Evolutionary conservation across 2,329 filamentous ascomycete species (phyloP).

Genomic region (Pleomassaria siparia): DNA sequence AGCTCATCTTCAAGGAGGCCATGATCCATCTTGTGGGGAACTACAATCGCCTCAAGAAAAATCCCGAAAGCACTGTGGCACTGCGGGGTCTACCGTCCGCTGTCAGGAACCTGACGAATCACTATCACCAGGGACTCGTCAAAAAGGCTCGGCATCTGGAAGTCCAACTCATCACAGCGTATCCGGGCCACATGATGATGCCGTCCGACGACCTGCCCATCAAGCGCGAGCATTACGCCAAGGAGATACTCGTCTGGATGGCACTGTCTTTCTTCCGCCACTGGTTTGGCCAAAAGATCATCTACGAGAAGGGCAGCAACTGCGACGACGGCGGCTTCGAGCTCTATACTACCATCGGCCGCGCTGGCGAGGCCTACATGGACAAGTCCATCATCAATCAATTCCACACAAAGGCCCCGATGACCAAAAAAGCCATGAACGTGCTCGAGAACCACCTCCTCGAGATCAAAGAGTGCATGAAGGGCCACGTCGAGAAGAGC

Average conservation of each 20-base stretch:
- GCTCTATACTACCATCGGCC: conserved; percentile 46
- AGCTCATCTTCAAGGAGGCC: conserved; percentile 49
- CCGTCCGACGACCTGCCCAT: conserved; percentile 33
- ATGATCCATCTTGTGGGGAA: conserved; percentile 49
- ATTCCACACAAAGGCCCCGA: conserved; percentile 47
- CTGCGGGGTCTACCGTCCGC: conserved; percentile 20
- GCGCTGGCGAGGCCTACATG: conserved; percentile 50
- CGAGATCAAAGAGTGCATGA: conserved; percentile 48
- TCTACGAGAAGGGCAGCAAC: conserved; percentile 41
- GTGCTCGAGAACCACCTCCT: conserved; percentile 45
- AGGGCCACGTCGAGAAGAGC: conserved; percentile 39
- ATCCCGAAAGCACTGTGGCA: conserved; percentile 7
- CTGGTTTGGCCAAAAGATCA: conserved; percentile 48
- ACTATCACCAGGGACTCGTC: conserved; percentile 30
- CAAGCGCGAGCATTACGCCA: conserved; percentile 48
- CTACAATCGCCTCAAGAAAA: conserved; percentile 34
- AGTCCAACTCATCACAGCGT: conserved; percentile 22
- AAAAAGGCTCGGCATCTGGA: conserved; percentile 32
- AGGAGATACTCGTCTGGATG: conserved; percentile 56
- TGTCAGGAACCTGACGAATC: conserved; percentile 32
- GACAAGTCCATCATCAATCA: conserved; percentile 38
- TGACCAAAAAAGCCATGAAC: conserved; percentile 47
- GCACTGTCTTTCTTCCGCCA: conserved; percentile 51
- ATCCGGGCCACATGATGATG: conserved; percentile 29
- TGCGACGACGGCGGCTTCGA: conserved; percentile 49